Evolutionary conservation across 768 basidiomycete species (phyloP).

Genomic region (Amanita pallidorosea): DNA sequence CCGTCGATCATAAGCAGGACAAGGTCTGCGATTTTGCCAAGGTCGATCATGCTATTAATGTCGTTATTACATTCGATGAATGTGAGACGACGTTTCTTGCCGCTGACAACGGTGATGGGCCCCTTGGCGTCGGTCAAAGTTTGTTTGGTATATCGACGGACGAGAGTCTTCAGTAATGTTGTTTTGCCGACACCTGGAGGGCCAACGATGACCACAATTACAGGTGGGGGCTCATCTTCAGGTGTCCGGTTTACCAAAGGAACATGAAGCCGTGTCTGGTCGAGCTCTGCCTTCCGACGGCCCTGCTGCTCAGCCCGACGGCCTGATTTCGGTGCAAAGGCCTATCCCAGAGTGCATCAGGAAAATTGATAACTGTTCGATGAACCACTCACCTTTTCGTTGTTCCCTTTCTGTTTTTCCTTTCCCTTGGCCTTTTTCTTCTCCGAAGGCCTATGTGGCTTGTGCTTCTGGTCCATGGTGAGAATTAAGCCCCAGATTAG

Average conservation of each 20-base stretch:
- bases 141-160: slow-evolving; percentile 90
- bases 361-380: background rate
- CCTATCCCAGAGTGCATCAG: slow-evolving; percentile 34
- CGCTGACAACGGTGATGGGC: slow-evolving; percentile 89
- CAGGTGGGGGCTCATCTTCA: slow-evolving; percentile 82
- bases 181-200: slow-evolving; percentile 97
- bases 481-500: background rate
- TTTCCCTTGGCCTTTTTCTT: slow-evolving; percentile 71
- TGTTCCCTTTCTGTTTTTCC: slow-evolving; percentile 68
- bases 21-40: slow-evolving; percentile 93
- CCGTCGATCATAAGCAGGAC: slow-evolving; percentile 97
- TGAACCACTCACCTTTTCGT: slow-evolving; percentile 64
- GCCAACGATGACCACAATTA: slow-evolving; percentile 91
- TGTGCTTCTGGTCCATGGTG: slow-evolving; percentile 68
- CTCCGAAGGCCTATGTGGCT: slow-evolving; percentile 71
- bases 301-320: slow-evolving; percentile 83
- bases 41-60: slow-evolving; percentile 96
- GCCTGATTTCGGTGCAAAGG: slow-evolving; percentile 89
- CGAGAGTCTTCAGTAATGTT: slow-evolving; percentile 83
- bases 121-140: slow-evolving; percentile 83
- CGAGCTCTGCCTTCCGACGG: slow-evolving; percentile 82
- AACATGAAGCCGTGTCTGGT: slow-evolving; percentile 92
- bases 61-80: slow-evolving; percentile 98
- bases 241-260: slow-evolving; percentile 94
- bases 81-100: slow-evolving; percentile 88